phyloP scores from a whole-genome alignment of 441 rosid species.

The Geranium incanum region DNA sequence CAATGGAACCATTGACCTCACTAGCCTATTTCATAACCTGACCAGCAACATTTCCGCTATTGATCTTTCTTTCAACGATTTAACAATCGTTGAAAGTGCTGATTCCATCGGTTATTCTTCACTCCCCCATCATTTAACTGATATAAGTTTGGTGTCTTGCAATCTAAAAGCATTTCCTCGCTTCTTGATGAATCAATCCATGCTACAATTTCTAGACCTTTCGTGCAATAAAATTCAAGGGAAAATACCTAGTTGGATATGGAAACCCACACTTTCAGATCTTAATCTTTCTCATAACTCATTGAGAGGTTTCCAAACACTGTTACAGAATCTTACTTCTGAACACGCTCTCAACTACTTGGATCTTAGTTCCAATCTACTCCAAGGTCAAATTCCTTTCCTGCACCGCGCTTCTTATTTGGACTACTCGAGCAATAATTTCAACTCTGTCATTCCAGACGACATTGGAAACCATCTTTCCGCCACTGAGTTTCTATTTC shows the following conservation, averaged over 20 bases:
- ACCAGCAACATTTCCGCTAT: not conserved
- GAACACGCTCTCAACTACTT: not conserved
- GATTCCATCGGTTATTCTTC: not conserved
- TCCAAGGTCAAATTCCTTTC: not conserved
- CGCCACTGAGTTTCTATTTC: not conserved
- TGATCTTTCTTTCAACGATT: conserved; percentile 14
- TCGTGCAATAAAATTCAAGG: not conserved
- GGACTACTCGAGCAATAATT: not conserved
- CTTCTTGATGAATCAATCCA: not conserved
- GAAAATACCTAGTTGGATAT: not conserved
- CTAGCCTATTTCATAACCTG: conserved; percentile 9
- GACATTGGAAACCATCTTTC: not conserved
- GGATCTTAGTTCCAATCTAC: conserved; percentile 4
- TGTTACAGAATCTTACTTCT: not conserved
- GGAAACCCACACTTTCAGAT: not conserved
- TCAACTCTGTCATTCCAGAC: not conserved
- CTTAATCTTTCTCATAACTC: conserved; percentile 4
- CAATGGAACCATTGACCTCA: conserved; percentile 1
- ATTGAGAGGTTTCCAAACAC: not conserved
- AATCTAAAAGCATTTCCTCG: not conserved
- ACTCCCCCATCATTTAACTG: not conserved
- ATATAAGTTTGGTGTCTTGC: not conserved
- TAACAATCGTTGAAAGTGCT: not conserved
- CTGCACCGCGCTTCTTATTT: not conserved
- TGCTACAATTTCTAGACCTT: not conserved